phyloP scores from a whole-genome alignment of 768 basidiomycete genomes.

The Tulasnella calospora region DNA sequence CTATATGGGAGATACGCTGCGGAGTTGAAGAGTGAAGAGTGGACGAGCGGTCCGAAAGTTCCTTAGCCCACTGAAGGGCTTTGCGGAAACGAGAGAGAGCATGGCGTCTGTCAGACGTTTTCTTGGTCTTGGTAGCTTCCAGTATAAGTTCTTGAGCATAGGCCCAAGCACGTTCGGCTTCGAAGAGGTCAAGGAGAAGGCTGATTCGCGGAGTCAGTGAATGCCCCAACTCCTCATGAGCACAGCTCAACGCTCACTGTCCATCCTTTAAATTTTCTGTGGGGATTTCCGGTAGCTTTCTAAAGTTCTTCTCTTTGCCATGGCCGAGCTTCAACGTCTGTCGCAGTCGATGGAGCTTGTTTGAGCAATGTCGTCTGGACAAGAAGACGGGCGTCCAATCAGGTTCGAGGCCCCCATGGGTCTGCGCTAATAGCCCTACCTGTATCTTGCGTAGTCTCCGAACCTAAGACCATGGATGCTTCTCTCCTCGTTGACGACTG shows the following conservation, averaged over 20 bases:
- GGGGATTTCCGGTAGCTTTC: conserved; percentile 65
- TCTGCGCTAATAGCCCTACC: conserved; percentile 39
- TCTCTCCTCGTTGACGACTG: conserved; percentile 81
- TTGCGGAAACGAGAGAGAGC: conserved; percentile 78
- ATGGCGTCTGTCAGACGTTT: conserved; percentile 59
- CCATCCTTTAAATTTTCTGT: conserved; percentile 72
- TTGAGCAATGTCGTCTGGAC: conserved; percentile 81
- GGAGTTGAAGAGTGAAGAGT: conserved; percentile 45
- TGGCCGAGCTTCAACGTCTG: conserved; percentile 80
- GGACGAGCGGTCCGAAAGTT: conserved; percentile 66
- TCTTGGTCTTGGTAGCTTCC: conserved; percentile 49
- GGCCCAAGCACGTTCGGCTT: conserved; percentile 89
- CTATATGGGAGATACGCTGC: conserved; percentile 48
- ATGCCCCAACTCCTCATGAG: conserved; percentile 19
- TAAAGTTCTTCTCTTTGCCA: conserved; percentile 86
- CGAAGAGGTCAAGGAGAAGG: conserved; percentile 78
- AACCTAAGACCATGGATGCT: conserved; percentile 87
- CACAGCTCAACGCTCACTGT: conserved; percentile 54
- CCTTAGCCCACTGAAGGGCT: conserved; percentile 70
- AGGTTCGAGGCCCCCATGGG: background rate
- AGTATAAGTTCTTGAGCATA: conserved; percentile 74
- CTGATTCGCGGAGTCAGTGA: conserved; percentile 39
- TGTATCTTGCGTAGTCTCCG: conserved; percentile 80
- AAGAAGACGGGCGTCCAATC: background rate
- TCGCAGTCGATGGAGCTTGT: conserved; percentile 82